These are phyloP conservation scores for Entomophthora muscae DNA, from an alignment of 371 early-diverging fungal genomes.

Conservation along the genomic window DNA sequence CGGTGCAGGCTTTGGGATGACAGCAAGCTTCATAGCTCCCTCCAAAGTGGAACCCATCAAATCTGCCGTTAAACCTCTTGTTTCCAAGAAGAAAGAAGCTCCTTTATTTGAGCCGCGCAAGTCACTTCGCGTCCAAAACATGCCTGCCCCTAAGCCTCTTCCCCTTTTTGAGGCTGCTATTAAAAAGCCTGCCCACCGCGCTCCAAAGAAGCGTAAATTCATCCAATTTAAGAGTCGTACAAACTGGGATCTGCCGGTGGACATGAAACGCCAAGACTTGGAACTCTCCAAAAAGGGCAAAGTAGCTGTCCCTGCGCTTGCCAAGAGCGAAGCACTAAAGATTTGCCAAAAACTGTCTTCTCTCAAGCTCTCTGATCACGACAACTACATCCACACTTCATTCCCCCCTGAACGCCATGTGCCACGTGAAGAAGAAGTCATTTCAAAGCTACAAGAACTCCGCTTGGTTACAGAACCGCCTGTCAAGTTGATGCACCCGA, in stretches of 20 bases:
- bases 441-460: neutral
- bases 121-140: neutral
- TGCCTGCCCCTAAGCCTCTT: neutral
- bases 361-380: neutral
- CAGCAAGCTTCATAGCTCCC: neutral
- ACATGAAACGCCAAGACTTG: neutral
- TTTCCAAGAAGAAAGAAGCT: neutral
- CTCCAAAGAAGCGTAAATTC: neutral
- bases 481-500: neutral
- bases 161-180: neutral
- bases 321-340: neutral
- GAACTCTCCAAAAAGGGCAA: neutral
- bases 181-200: neutral
- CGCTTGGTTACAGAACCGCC: neutral
- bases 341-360: neutral
- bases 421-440: neutral
- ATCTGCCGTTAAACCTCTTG: neutral
- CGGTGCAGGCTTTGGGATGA: neutral
- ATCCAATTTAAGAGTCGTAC: neutral
- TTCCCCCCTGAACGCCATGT: neutral
- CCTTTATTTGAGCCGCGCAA: neutral
- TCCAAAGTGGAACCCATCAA: neutral
- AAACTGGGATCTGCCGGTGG: neutral
- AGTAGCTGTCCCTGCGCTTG: neutral
- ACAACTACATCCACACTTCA: neutral